Evolutionary conservation across 176 grass and related monocot genomes (phyloP).

Genomic region (Zoysia japonica): DNA sequence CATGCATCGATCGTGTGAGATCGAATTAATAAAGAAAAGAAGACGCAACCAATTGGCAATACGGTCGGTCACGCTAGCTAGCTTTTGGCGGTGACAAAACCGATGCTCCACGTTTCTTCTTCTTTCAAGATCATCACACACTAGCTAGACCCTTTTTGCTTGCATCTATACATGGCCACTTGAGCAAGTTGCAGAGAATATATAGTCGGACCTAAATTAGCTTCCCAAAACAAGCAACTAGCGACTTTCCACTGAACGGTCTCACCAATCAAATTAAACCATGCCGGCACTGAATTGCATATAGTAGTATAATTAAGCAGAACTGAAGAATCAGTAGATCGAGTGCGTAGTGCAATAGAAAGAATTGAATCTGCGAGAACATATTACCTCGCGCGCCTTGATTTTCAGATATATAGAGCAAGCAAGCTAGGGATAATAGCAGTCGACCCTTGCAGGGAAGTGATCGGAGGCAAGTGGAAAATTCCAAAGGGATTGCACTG

Average conservation of each 20-base stretch:
- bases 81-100: slow-evolving; percentile 5
- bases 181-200: not conserved
- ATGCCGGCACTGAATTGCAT: no score
- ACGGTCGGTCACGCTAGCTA: not conserved
- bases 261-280: no score
- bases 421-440: no score
- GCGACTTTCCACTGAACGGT: no score
- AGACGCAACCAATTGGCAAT: slow-evolving; percentile 11
- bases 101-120: not conserved
- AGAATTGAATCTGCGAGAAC: not conserved
- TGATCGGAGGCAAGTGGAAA: no score
- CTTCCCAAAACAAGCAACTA: not conserved
- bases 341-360: not conserved
- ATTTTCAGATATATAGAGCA: no score
- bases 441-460: no score
- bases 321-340: not conserved
- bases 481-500: no score
- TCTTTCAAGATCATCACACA: not conserved
- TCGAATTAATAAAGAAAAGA: not conserved
- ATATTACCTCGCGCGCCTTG: no score
- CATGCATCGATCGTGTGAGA: not conserved
- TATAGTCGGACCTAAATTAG: not conserved
- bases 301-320: no score
- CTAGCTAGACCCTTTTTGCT: not conserved
- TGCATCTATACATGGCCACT: not conserved